phyloP scores from a whole-genome alignment of 257 asterid genomes.

The Solanum raphanifolium region DNA sequence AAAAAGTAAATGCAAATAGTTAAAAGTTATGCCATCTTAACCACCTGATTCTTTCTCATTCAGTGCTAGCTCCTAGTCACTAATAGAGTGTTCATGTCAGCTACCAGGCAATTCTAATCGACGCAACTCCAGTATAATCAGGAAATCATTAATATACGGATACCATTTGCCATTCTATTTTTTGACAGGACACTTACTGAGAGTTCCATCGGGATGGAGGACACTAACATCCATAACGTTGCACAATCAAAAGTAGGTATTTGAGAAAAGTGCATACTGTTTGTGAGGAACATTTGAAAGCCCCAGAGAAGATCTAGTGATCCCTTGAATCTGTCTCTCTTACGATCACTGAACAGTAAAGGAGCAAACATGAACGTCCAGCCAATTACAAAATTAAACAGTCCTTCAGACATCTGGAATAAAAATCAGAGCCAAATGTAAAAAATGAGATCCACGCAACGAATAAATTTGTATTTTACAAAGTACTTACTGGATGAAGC shows the following conservation, averaged over 20 bases:
- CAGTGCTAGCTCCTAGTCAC: background rate
- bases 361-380: constrained; percentile 96
- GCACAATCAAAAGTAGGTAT: background rate
- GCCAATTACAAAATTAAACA: constrained; percentile 87
- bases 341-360: constrained; percentile 68
- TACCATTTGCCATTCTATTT: background rate
- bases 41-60: background rate
- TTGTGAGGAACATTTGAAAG: constrained; percentile 88
- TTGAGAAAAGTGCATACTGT: constrained; percentile 45
- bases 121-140: background rate
- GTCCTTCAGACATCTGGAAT: constrained; percentile 81
- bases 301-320: constrained; percentile 81
- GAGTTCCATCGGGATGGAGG: background rate
- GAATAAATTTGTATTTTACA: background rate
- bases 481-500: constrained; percentile 54
- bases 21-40: background rate
- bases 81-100: background rate
- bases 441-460: background rate
- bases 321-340: constrained; percentile 62
- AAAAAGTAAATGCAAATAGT: background rate
- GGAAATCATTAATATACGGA: background rate
- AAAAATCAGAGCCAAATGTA: constrained; percentile 2
- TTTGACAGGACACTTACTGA: background rate
- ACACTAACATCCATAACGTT: background rate
- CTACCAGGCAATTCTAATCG: background rate